These are phyloP conservation scores for Truncatella angustata DNA, from an alignment of 2,329 filamentous ascomycete genomes.

Conservation along the genomic window DNA sequence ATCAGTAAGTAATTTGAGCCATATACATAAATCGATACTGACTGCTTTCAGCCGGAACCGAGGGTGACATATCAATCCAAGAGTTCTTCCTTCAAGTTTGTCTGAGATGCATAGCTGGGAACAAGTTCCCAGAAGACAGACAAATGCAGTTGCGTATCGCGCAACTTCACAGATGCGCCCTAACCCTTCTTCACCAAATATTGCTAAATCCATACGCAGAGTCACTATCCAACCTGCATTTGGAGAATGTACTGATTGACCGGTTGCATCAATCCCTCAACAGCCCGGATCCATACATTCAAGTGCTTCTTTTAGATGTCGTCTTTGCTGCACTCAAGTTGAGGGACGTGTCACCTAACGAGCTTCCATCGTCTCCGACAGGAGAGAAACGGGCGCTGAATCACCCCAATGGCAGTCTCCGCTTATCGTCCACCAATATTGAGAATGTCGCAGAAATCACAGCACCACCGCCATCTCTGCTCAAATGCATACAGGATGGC, in stretches of 20 bases:
- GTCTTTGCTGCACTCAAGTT: constrained; percentile 72
- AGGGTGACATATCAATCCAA: constrained; percentile 60
- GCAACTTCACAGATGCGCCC: constrained; percentile 67
- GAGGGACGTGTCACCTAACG: constrained; percentile 40
- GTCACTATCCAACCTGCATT: constrained; percentile 58
- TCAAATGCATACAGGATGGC: constrained; percentile 81
- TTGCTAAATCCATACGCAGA: constrained; percentile 62
- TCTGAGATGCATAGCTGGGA: constrained; percentile 57
- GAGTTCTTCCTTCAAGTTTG: constrained; percentile 67
- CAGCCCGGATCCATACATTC: constrained; percentile 66
- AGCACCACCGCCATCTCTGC: constrained; percentile 67
- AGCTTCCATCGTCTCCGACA: constrained; percentile 41
- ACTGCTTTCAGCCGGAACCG: constrained; percentile 43
- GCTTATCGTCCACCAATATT: constrained; percentile 35
- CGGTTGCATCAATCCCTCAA: constrained; percentile 61
- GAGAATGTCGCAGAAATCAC: constrained; percentile 23
- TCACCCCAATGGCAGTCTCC: constrained; percentile 40
- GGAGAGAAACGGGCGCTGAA: constrained; percentile 46
- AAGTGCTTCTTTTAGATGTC: constrained; percentile 77
- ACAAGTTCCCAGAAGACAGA: constrained; percentile 32
- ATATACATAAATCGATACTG: constrained; percentile 19
- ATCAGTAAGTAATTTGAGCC: constrained; percentile 47
- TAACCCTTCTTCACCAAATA: constrained; percentile 69
- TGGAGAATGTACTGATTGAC: constrained; percentile 71
- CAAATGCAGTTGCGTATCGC: constrained; percentile 51